Base-by-base conservation (phyloP, 164 flowering plant genomes). In the Tinospora cordifolia region DNA sequence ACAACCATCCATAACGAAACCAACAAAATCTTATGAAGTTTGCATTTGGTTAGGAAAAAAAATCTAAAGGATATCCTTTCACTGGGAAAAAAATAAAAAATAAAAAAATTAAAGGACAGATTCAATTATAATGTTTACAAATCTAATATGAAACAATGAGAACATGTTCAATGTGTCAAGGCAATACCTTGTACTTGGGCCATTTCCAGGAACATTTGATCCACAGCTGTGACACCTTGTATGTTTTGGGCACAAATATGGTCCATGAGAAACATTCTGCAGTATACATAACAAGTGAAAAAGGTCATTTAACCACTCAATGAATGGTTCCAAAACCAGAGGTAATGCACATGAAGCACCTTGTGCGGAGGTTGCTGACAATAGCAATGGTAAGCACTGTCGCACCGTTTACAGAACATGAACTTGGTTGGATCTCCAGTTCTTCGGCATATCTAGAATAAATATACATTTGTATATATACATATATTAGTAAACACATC, bases 291-390 rank as follows among this genome's bases (percentile, higher is more conserved):
- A 60, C 63, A 27, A 60, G 24, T 66, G 44, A 58, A 0, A 6
- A 54, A 59, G 22, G 41, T 51, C 6, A 51, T 22, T 51, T 0
- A 51, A 22, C 22, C n/a, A 51, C 59, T 51, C 59, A 3, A 22
- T 15, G 0, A 51, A 15, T 51, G 59, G 21, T 13, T 62, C 7
- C 19, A 3, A 62, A 39, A 59, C 41, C 38, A 68, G 7, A 44
- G 62, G 51, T 24, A 71, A 51, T 1, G 38, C 67, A 72, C 30
- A 0, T 24, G 75, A 30, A 78, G 49, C 47, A 95, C 99, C 96
- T 95, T 92, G 79, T 95, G 99, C 3, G 98, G 89, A 75, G 97
- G 99, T 40, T 95, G 99, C 81, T 85, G 96, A 75, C 99, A 95
- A 79, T 95, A 91, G 81, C 98, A 95, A 74, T 95, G 99, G 75